A percentile compares a stretch with the other conserved stretches of the same genome.
Conservation (phyloP, 116 monocot genomes). For the Dioscorea cayenensis region DNA sequence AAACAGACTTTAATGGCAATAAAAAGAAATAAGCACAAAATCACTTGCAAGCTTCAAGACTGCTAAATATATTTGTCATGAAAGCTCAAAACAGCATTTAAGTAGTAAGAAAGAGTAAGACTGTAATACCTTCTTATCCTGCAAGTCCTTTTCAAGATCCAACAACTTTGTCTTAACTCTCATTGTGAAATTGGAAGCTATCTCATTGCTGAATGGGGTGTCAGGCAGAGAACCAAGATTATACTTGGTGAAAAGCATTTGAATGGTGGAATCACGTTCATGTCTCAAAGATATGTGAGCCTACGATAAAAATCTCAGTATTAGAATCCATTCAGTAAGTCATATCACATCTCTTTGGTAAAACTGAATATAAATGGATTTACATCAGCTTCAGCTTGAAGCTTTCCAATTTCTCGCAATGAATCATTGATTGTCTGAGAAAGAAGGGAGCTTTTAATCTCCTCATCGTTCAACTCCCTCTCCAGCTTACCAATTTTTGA, state of each 20-base stretch:
- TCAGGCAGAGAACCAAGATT: conserved; percentile 80
- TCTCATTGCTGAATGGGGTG: conserved; percentile 62
- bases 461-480: conserved; percentile 75
- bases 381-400: conserved; percentile 91
- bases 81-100: no score
- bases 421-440: conserved; percentile 50
- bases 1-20: no score
- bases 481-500: conserved; percentile 74
- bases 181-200: conserved; percentile 42
- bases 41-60: no score
- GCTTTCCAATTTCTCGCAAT: conserved; percentile 74
- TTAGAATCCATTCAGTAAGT: conserved; percentile 9
- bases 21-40: no score
- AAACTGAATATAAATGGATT: conserved; percentile 10
- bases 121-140: conserved; percentile 67
- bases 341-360: neutral
- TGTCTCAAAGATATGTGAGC: conserved; percentile 51
- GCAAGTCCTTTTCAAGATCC: conserved; percentile 71
- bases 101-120: no score
- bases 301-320: conserved; percentile 28
- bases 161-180: conserved; percentile 48
- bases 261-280: conserved; percentile 72
- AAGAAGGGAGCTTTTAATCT: conserved; percentile 44
- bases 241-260: conserved; percentile 51
- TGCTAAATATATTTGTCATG: no score